These are phyloP conservation scores for Neofusicoccum parvum DNA, from an alignment of 2,329 filamentous ascomycete genomes.

Conservation along the genomic window DNA sequence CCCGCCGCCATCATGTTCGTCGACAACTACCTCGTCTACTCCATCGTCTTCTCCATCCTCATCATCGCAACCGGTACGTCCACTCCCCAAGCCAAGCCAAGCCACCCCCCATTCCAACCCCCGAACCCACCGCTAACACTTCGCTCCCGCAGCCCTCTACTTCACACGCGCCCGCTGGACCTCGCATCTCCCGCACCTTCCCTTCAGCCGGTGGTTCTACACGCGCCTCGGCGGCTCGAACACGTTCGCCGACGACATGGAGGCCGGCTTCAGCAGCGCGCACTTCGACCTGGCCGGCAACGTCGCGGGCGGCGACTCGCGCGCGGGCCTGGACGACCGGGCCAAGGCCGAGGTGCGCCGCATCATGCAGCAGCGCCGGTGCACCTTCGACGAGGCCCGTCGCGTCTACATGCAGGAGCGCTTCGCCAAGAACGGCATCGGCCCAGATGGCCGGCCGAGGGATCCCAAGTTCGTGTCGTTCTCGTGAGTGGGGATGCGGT, in stretches of 20 bases:
- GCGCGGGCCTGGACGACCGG: constrained; percentile 77
- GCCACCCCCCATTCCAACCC: constrained; percentile 22
- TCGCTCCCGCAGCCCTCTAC: constrained; percentile 64
- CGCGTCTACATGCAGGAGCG: constrained; percentile 81
- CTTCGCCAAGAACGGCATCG: constrained; percentile 87
- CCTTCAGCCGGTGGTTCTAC: constrained; percentile 66
- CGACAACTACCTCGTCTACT: constrained; percentile 71
- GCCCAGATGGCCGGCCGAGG: constrained; percentile 79
- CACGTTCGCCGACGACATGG: constrained; percentile 77
- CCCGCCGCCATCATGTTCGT: constrained; percentile 59
- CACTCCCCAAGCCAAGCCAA: constrained; percentile 18
- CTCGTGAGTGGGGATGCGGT: constrained; percentile 51
- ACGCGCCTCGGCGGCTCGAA: constrained; percentile 63
- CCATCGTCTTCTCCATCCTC: constrained; percentile 70
- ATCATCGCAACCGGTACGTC: constrained; percentile 67
- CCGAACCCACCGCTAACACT: constrained; percentile 23
- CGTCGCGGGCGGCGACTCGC: constrained; percentile 73
- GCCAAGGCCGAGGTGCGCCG: constrained; percentile 80
- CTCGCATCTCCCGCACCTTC: constrained; percentile 59
- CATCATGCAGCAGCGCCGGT: constrained; percentile 84
- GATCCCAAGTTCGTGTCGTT: constrained; percentile 98
- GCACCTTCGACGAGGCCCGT: constrained; percentile 90
- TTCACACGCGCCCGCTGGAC: constrained; percentile 79
- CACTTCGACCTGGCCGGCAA: constrained; percentile 85
- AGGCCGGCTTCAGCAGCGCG: constrained; percentile 79